Percentiles rank a stretch among this genome's conserved stretches.
These are phyloP conservation scores for Pseudoneurospora amorphoporcata DNA, from an alignment of 495 filamentous ascomycete genomes.

Conservation along the genomic window DNA sequence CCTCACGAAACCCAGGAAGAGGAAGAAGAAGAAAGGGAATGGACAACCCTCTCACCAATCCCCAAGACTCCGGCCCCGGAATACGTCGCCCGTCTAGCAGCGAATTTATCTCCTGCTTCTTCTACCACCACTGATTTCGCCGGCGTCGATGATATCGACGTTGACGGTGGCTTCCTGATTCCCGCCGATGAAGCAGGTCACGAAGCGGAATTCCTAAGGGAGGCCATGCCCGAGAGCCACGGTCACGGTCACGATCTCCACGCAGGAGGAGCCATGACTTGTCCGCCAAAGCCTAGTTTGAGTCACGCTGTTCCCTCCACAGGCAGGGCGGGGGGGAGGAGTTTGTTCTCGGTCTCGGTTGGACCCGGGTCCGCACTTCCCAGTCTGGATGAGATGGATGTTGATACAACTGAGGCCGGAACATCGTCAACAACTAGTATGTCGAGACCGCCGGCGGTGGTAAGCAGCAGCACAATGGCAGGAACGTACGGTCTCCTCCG, in stretches of 20 bases:
- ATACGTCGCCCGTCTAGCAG: conserved; percentile 30
- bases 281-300: conserved; percentile 51
- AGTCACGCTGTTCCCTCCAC: neutral
- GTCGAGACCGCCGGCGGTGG: conserved; percentile 13
- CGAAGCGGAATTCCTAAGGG: conserved; percentile 13
- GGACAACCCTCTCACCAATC: conserved; percentile 35
- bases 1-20: conserved; percentile 27
- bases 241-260: neutral
- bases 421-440: conserved; percentile 12
- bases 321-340: neutral
- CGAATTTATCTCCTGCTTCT: conserved; percentile 28
- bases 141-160: conserved; percentile 1
- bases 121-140: conserved; percentile 3
- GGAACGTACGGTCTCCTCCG: conserved; percentile 17
- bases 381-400: neutral
- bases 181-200: conserved; percentile 6
- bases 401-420: neutral
- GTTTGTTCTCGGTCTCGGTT: neutral
- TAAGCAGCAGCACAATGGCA: neutral
- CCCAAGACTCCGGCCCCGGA: conserved; percentile 46
- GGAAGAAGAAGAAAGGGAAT: conserved; percentile 27
- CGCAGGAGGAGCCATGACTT: conserved; percentile 30
- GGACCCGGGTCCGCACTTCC: neutral
- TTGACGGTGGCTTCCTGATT: neutral
- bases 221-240: conserved; percentile 49